Base-by-base conservation (phyloP, 2,329 filamentous ascomycete genomes). In the Byssoonygena ceratinophila region DNA sequence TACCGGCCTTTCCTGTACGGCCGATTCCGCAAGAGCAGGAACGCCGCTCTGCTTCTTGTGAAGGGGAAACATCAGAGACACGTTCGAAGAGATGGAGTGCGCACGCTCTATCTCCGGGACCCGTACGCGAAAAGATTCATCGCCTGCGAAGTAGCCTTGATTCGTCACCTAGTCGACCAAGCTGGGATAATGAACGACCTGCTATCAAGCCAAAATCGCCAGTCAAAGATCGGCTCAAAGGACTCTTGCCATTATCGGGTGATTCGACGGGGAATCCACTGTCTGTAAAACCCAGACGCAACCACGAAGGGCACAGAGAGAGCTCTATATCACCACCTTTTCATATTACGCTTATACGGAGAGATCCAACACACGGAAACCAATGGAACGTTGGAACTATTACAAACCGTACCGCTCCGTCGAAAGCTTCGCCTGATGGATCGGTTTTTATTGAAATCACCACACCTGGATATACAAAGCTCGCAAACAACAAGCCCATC, bases 301-400 rank as follows among this genome's bases (percentile, higher is more conserved):
- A 36, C 27, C 20, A n/a, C 40, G 55, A 55, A 1, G 34, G 11
- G n/a, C 27, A 32, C 16, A 44, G 36, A 31, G 46, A 54, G 8
- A 8, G 34, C 16, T 12, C 12, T 22, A 31, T 34, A 20, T 41
- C 51, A 1, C 29, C 51, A 11, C 57, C 57, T 25, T 71, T 71
- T 48, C 64, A 65, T 51, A 65, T 75, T 43, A 83, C 80, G 0
- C 66, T 90, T 12, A 87, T 89, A 60, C 81, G 85, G n/a, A 79
- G 85, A 57, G 83, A 89, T 63, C 83, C 83, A 1, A 74, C 76
- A 20, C 79, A 82, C 7, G 80, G 81, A 6, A 75, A 74, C 51
- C 85, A 89, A 65, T 88, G 84, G 84, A 89, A 89, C 61, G 76
- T 89, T 11, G 85, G 82, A 20, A 81, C 75, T 51, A 76, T 88